Evolutionary conservation across 345 rosid species (phyloP).

Genomic region (Eutrema japonicum): DNA sequence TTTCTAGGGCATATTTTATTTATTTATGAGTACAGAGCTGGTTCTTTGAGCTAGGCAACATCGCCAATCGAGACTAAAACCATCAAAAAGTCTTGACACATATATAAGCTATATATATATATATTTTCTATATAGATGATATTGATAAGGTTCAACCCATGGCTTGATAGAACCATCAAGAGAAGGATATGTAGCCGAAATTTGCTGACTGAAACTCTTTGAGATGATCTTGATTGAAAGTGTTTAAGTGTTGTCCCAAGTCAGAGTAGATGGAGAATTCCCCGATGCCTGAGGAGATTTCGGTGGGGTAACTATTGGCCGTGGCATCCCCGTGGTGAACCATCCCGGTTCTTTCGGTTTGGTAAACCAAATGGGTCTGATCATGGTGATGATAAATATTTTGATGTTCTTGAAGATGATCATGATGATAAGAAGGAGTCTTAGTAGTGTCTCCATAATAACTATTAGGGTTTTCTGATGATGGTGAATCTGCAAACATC

Average conservation of each 20-base stretch:
- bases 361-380: conserved; percentile 55
- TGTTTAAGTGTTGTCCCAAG: conserved; percentile 50
- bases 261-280: conserved; percentile 61
- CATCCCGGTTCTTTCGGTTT: conserved; percentile 45
- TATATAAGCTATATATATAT: conserved; percentile 37
- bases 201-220: conserved; percentile 70
- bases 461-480: conserved; percentile 58
- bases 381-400: conserved; percentile 39
- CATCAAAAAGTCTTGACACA: conserved; percentile 38
- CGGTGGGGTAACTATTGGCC: conserved; percentile 50
- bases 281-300: conserved; percentile 53
- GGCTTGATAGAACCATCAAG: conserved; percentile 42
- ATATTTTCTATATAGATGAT: conserved; percentile 24
- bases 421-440: conserved; percentile 45
- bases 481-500: conserved; percentile 50
- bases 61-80: conserved; percentile 36
- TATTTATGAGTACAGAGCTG: conserved; percentile 41
- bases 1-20: conserved; percentile 39
- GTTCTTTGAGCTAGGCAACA: conserved; percentile 37
- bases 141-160: conserved; percentile 33
- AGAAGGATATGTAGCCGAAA: conserved; percentile 61
- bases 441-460: conserved; percentile 46
- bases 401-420: conserved; percentile 44
- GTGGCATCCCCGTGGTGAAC: conserved; percentile 26
- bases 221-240: conserved; percentile 56